Conservation (phyloP, 2,329 filamentous ascomycete species). For the Aspergillus japonicus region DNA sequence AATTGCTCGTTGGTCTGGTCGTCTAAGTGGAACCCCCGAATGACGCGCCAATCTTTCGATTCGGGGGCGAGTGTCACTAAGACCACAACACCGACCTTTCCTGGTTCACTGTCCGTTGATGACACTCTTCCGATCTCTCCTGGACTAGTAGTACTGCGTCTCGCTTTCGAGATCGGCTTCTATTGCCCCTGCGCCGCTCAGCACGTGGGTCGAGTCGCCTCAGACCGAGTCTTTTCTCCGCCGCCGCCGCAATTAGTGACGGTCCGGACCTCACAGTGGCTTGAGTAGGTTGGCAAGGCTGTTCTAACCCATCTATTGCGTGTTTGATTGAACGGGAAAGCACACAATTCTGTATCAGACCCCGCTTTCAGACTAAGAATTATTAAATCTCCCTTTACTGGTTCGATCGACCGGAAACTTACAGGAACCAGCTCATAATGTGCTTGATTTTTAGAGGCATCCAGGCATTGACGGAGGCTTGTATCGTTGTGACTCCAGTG, state of each 20-base stretch:
- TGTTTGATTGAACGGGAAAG: neutral
- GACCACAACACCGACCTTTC: neutral
- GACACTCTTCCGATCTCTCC: neutral
- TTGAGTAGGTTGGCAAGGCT: neutral
- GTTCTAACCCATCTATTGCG: neutral
- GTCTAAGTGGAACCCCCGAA: neutral
- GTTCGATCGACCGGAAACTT: neutral
- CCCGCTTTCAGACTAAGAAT: neutral
- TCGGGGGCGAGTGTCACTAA: neutral
- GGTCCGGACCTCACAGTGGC: neutral
- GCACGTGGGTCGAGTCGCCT: conserved; percentile 14
- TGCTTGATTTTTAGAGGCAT: neutral
- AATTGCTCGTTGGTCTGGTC: neutral
- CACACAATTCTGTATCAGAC: neutral
- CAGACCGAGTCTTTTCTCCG: conserved; percentile 5
- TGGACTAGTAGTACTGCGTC: neutral
- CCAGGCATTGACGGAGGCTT: neutral
- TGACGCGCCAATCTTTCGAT: neutral
- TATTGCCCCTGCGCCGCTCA: conserved; percentile 12
- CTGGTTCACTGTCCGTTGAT: neutral
- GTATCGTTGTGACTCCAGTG: neutral
- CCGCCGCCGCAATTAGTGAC: neutral
- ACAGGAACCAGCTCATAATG: neutral
- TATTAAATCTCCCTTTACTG: no score
- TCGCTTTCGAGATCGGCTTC: neutral